Percentiles rank a stretch among this genome's conserved stretches.
Evolutionary conservation across 306 rosid genomes (phyloP).

Genomic region (Cajanus cajan): DNA sequence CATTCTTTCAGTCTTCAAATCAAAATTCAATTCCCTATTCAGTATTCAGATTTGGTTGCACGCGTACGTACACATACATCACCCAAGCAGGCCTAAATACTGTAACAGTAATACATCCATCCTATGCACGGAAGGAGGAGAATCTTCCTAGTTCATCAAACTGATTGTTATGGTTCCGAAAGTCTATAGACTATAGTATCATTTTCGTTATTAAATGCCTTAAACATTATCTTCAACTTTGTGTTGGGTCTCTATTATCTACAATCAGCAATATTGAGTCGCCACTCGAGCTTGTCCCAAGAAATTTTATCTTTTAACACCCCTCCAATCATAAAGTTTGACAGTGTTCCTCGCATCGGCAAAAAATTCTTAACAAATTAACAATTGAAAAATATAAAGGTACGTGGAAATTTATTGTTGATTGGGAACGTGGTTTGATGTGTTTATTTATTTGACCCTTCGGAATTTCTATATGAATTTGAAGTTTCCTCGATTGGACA

Average conservation of each 20-base stretch:
- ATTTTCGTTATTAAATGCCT: constrained; percentile 19
- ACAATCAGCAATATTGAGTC: constrained; percentile 8
- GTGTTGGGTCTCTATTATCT: constrained; percentile 31
- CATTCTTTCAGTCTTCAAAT: neutral
- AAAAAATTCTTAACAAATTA: neutral
- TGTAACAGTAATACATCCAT: neutral
- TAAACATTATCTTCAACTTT: constrained; percentile 30
- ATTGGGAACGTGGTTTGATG: constrained; percentile 24
- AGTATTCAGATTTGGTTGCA: neutral
- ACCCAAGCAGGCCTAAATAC: neutral
- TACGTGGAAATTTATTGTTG: too few species aligned
- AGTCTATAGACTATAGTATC: constrained; percentile 9
- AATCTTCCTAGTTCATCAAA: constrained; percentile 31
- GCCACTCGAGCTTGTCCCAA: constrained; percentile 29
- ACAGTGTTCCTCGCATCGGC: constrained; percentile 5
- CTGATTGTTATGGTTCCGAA: constrained; percentile 29
- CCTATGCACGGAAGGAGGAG: constrained; percentile 11
- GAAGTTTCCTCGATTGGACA: constrained; percentile 64
- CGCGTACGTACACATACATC: neutral
- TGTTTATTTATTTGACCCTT: constrained; percentile 4
- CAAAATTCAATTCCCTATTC: neutral
- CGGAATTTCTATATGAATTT: constrained; percentile 48
- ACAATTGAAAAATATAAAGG: neutral
- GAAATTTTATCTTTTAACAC: neutral
- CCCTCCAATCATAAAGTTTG: constrained; percentile 24